phyloP scores from a whole-genome alignment of 2,329 filamentous ascomycete species.

The Microsporum ferrugineum region DNA sequence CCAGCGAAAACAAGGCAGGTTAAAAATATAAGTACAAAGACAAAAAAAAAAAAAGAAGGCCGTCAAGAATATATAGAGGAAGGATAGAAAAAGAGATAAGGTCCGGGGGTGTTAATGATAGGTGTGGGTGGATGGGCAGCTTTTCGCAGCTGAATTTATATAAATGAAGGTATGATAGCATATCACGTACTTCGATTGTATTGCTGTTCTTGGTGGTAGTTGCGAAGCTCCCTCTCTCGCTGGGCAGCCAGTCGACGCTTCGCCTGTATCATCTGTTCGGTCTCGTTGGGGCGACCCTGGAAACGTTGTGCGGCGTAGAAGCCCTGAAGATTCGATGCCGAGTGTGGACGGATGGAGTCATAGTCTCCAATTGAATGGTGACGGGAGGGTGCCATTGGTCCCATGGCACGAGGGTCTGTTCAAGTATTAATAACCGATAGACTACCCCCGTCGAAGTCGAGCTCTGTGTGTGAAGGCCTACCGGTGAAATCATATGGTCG shows the following conservation, averaged over 20 bases:
- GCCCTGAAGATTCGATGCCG: constrained; percentile 71
- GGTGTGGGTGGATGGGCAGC: background rate
- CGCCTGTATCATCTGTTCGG: constrained; percentile 97
- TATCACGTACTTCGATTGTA: constrained; percentile 83
- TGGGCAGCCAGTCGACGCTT: constrained; percentile 99
- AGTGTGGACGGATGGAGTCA: constrained; percentile 62
- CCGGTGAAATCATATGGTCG: constrained; percentile 51
- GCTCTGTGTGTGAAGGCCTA: constrained; percentile 21
- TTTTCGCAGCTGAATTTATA: background rate
- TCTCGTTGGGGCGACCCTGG: constrained; percentile 76
- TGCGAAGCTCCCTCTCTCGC: constrained; percentile 96
- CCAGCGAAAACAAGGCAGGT: constrained; percentile 31
- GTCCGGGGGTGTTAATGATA: background rate
- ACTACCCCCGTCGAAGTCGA: background rate
- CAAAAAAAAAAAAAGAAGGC: constrained; percentile 23
- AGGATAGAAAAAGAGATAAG: constrained; percentile 7
- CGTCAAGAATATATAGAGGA: constrained; percentile 18
- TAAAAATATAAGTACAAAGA: constrained; percentile 3
- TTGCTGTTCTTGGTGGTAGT: constrained; percentile 99
- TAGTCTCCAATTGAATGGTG: constrained; percentile 80
- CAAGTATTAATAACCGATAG: background rate
- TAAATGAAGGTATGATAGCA: constrained; percentile 22
- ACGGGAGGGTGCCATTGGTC: constrained; percentile 48
- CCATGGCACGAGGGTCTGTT: constrained; percentile 57
- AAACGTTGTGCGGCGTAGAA: constrained; percentile 93